A percentile compares a stretch with the other conserved stretches of the same genome.
These are phyloP conservation scores for Metschnikowia hibisci DNA, from an alignment of 805 yeast genomes.

Conservation along the genomic window DNA sequence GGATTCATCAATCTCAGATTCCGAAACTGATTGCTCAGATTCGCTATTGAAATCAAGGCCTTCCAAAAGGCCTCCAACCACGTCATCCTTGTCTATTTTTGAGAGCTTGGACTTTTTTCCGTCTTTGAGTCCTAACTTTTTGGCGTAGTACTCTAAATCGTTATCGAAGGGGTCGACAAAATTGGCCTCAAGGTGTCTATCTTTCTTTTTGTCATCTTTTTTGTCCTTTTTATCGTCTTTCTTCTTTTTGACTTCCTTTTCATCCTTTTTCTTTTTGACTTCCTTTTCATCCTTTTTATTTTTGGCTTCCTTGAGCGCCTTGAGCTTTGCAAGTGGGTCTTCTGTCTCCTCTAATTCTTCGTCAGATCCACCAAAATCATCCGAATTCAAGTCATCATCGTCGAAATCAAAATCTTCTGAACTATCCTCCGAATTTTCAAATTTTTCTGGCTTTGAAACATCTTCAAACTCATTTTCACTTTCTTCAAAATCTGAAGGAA, in stretches of 20 bases:
- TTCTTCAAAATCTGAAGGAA: neutral
- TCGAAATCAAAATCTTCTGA: slow-evolving; percentile 3
- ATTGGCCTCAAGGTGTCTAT: slow-evolving; percentile 14
- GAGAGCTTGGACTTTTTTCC: slow-evolving; percentile 45
- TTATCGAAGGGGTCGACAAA: slow-evolving; percentile 42
- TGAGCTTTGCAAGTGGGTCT: slow-evolving; percentile 27
- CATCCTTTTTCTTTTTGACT: slow-evolving; percentile 10
- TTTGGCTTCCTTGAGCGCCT: slow-evolving; percentile 15
- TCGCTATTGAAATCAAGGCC: slow-evolving; percentile 57
- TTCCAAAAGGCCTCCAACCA: slow-evolving; percentile 77
- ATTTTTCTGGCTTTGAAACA: neutral
- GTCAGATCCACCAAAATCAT: slow-evolving; percentile 9
- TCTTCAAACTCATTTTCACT: neutral
- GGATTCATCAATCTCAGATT: slow-evolving; percentile 8
- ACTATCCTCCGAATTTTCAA: neutral
- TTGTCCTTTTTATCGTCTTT: neutral
- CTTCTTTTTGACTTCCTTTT: slow-evolving; percentile 17
- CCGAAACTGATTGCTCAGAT: slow-evolving; percentile 21
- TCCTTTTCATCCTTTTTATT: slow-evolving; percentile 4
- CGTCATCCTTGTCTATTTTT: slow-evolving; percentile 62
- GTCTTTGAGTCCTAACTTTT: slow-evolving; percentile 65
- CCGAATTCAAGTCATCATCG: slow-evolving; percentile 13
- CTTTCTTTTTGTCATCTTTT: slow-evolving; percentile 2
- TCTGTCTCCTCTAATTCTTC: slow-evolving; percentile 14
- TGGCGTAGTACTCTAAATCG: slow-evolving; percentile 80